Conservation (phyloP, 2,329 filamentous ascomycete species). For the Westerdykella sp. region DNA sequence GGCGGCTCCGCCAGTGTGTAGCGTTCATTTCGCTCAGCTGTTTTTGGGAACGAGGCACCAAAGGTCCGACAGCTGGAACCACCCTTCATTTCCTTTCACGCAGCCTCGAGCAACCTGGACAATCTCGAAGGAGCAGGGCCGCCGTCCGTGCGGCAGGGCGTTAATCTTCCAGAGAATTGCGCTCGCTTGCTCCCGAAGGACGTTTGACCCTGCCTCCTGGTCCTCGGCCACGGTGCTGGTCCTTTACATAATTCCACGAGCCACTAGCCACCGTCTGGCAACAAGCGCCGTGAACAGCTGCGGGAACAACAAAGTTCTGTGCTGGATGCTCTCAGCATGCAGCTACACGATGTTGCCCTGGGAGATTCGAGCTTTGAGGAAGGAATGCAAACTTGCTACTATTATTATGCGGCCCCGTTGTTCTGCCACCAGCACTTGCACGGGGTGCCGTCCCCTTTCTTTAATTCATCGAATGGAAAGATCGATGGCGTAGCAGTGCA, state of each 20-base stretch:
- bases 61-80: constrained; percentile 26
- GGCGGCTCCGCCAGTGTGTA: constrained; percentile 26
- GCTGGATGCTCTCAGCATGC: no score
- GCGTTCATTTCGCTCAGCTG: constrained; percentile 28
- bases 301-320: neutral
- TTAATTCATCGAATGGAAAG: neutral
- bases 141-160: constrained; percentile 29
- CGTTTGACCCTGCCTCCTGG: constrained; percentile 33
- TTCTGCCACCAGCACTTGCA: neutral
- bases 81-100: constrained; percentile 36
- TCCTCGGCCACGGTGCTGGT: constrained; percentile 21
- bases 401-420: neutral
- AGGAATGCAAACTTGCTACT: neutral
- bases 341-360: neutral
- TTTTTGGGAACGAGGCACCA: constrained; percentile 26
- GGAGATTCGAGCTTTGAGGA: neutral
- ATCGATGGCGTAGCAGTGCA: neutral
- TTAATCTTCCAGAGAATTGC: constrained; percentile 29
- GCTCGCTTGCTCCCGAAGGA: constrained; percentile 35
- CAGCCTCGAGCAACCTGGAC: constrained; percentile 23
- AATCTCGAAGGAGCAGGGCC: constrained; percentile 19
- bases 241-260: constrained; percentile 19
- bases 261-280: constrained; percentile 10
- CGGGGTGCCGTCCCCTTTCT: neutral
- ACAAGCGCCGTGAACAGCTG: neutral